Base-by-base conservation (phyloP, 768 basidiomycete species). In the Lactarius quietus region DNA sequence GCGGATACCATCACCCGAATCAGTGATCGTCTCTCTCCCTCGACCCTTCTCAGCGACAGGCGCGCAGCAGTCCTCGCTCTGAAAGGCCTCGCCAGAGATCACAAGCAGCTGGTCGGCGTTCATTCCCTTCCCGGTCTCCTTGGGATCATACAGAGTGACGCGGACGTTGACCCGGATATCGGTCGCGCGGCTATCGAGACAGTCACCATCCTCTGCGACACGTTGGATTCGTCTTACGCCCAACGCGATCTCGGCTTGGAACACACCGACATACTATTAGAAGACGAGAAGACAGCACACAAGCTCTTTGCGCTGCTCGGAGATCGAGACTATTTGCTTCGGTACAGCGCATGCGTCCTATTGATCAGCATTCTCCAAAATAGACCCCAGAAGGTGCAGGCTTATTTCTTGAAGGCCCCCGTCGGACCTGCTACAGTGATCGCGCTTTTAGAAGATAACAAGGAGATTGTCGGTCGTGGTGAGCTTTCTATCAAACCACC, bases 101-200 rank as follows among this genome's bases (percentile, higher is more conserved):
- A 90, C 80, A 95, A 91, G 74, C 82, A 87, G 65, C 93, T 97
- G 64, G 91, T 98, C 26, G 95, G 93, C 18, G 82, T 85, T 66
- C 81, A 82, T 55, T 90, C 93, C 1, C 80, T 98, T 9, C 77
- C 83, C 10, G 89, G 92, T 4, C 83, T 98, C 20, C 73, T 97
- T 4, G 87, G 89, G 33, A 89, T 93, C 36, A 79, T 98, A 36
- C 83, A 88, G 71, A 90, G 90, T 65, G 95, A 98, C 73, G 91
- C 94, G 0, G 88, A 92, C 69, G 84, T 94, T 59, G 97, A 99
- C 75, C 81, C 87, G 6, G 97, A 98, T 71, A 92, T 91, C 66
- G 95, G 89, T 1, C 97, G 93, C 73, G 95, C 95, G 26, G 88
- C 89, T 5, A 78, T 99, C 70, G 97, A 99, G 78, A 97, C 94